A percentile compares a stretch with the other conserved stretches of the same genome.
phyloP scores from a whole-genome alignment of 208 protist genomes.

The Trypanosoma melophagium region DNA sequence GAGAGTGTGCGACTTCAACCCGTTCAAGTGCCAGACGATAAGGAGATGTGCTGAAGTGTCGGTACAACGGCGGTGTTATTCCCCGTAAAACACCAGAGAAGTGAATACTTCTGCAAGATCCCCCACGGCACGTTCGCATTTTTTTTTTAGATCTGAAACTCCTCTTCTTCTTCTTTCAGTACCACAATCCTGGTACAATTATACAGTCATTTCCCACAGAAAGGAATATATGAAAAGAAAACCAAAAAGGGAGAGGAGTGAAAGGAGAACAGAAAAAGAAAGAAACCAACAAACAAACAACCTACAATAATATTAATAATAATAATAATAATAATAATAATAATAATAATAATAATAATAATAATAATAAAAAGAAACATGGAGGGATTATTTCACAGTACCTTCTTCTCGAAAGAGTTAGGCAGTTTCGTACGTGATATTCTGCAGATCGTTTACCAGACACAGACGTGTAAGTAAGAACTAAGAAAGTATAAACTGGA shows the following conservation, averaged over 20 bases:
- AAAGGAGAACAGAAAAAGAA: background rate
- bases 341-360: no score
- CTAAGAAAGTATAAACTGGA: background rate
- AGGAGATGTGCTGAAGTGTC: slow-evolving; percentile 11
- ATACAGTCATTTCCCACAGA: background rate
- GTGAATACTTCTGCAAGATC: background rate
- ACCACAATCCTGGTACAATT: background rate
- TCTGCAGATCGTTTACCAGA: no score
- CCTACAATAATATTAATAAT: no score
- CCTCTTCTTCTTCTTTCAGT: background rate
- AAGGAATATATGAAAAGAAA: background rate
- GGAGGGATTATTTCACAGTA: no score
- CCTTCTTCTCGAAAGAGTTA: no score
- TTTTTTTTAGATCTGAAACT: background rate
- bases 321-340: no score
- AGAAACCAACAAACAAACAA: no score
- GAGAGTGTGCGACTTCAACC: slow-evolving; percentile 39
- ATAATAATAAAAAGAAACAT: no score
- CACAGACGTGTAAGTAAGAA: no score
- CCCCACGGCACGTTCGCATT: background rate
- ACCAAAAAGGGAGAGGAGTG: background rate
- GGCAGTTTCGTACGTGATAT: no score
- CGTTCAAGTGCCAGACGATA: slow-evolving; percentile 29
- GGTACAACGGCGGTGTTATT: background rate
- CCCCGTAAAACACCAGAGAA: background rate